These are phyloP conservation scores for Holtermanniella nyarrowii DNA, from an alignment of 768 basidiomycete genomes.

Conservation along the genomic window DNA sequence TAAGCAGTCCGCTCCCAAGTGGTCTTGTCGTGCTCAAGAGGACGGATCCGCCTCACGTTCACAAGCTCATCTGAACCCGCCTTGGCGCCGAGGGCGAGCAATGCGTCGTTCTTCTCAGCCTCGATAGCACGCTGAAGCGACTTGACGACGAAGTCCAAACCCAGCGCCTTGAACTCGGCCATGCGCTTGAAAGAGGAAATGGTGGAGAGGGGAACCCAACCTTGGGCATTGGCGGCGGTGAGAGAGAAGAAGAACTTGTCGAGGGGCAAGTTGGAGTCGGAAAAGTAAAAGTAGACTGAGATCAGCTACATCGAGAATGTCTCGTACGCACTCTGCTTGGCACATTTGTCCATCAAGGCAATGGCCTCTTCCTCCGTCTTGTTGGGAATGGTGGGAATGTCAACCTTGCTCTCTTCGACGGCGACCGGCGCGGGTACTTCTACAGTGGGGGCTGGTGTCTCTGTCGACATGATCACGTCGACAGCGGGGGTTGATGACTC, in stretches of 20 bases:
- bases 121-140: constrained; percentile 48
- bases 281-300: constrained; percentile 91
- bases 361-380: constrained; percentile 33
- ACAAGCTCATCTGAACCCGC: constrained; percentile 52
- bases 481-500: not conserved
- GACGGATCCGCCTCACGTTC: constrained; percentile 64
- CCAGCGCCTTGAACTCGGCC: constrained; percentile 56
- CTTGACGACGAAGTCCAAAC: constrained; percentile 58
- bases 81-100: constrained; percentile 51
- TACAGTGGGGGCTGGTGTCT: too few relatives aligned
- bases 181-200: constrained; percentile 93
- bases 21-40: constrained; percentile 64
- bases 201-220: constrained; percentile 81
- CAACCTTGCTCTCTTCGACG: constrained; percentile 6
- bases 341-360: constrained; percentile 19
- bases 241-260: constrained; percentile 90
- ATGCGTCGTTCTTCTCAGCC: constrained; percentile 37
- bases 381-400: constrained; percentile 21
- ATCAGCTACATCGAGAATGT: not conserved
- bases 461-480: not conserved
- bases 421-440: constrained; percentile 4
- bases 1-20: constrained; percentile 78
- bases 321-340: constrained; percentile 34
- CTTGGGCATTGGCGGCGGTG: constrained; percentile 60
- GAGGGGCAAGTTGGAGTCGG: constrained; percentile 79